Conservation (phyloP, 192 early-diverging fungal genomes). For the Gryganskiella cystojenkinii region DNA sequence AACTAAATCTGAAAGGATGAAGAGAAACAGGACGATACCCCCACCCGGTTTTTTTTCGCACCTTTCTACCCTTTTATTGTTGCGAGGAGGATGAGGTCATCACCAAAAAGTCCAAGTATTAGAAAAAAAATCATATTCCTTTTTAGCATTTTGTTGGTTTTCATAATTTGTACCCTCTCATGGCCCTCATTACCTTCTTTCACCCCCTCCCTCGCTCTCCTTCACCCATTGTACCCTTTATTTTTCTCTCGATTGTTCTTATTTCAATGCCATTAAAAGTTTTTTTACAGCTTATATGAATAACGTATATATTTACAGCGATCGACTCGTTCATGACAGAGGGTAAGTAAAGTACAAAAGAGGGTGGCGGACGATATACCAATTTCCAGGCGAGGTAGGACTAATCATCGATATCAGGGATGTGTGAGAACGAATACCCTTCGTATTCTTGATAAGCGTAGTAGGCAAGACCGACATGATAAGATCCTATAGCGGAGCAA, state of each 20-base stretch:
- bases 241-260: too few species aligned
- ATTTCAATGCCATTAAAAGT: too few species aligned
- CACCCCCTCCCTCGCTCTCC: too few species aligned
- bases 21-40: neutral
- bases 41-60: too few species aligned
- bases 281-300: too few species aligned
- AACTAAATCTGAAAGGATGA: conserved; percentile 12
- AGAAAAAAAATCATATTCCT: conserved; percentile 3
- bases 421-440: conserved; percentile 63
- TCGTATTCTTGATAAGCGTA: conserved; percentile 68
- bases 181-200: neutral
- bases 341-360: too few species aligned
- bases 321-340: too few species aligned
- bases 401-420: conserved; percentile 55
- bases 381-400: too few species aligned
- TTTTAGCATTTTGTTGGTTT: neutral
- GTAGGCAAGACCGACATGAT: conserved; percentile 64
- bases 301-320: too few species aligned
- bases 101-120: neutral
- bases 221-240: too few species aligned
- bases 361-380: too few species aligned
- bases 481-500: conserved; percentile 46
- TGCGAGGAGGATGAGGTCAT: neutral
- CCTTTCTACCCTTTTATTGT: neutral
- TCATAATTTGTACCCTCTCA: neutral